Base-by-base conservation (phyloP, 331 rosid genomes). In the Dryas integrifolia region DNA sequence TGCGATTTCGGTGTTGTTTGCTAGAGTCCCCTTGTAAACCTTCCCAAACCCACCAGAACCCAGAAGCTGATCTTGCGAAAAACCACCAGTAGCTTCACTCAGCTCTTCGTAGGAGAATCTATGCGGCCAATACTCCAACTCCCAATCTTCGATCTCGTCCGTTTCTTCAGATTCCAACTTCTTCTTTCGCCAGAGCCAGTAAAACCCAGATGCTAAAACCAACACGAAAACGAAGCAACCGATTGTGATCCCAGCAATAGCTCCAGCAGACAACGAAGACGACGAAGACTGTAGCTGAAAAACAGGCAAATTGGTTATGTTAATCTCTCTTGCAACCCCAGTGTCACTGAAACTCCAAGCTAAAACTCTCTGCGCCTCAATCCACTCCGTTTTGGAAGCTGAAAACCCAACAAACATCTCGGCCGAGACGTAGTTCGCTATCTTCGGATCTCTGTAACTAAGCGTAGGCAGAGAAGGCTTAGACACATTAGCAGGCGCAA, bases 341-440 rank as follows among this genome's bases (percentile, higher is more conserved):
- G 58, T 79, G 65, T 91, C 83, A 49, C 96, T 94, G 56, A 91
- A 89, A 67, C 98, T 94, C 98, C 98, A 94, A 3, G 97, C 98
- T 1, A 94, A 60, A 48, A 91, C 72, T 50, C 98, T 89, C 84
- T 82, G 95, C 3, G 83, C 83, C 76, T 91, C 98, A 53, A 91
- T 39, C 97, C 95, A 89, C 49, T 65, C 67, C 2, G 92, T 88
- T 47, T 85, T 91, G 55, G 96, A 88, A 2, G 98, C 97, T 0
- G 98, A 94, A 67, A 94, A 94, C 21, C 98, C 98, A 0, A 94
- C 84, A 14, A 66, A 94, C 98, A 94, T 89, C 58, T 94, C 88
- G 1, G 83, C 53, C 38, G 97, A 86, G 14, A 94, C 55, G 40
- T 88, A 94, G 21, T 89, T 74, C 3, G 84, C 91, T 0, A 94